These are phyloP conservation scores for Aphanomyces cochlioides DNA, from an alignment of 352 stramenopile species.

Conservation along the genomic window DNA sequence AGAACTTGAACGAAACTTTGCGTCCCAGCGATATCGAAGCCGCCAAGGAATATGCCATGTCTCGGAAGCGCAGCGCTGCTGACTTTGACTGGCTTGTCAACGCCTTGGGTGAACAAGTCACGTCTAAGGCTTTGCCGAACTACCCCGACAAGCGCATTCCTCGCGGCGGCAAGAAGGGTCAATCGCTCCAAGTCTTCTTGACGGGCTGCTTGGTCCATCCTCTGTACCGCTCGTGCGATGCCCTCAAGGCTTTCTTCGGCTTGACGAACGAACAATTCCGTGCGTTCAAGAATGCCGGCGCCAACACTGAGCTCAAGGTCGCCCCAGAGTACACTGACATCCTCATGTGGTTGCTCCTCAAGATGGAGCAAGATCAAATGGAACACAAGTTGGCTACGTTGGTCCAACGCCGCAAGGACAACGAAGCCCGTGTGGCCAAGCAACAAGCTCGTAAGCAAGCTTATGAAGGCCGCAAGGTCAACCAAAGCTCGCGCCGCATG, in stretches of 20 bases:
- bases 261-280: conserved; percentile 63
- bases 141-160: conserved; percentile 69
- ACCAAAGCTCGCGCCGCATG: conserved; percentile 70
- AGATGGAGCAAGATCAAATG: conserved; percentile 84
- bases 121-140: conserved; percentile 72
- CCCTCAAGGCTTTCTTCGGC: conserved; percentile 78
- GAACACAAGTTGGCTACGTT: conserved; percentile 72
- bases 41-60: conserved; percentile 79
- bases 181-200: conserved; percentile 61
- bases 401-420: conserved; percentile 57
- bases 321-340: conserved; percentile 76
- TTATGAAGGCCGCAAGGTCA: conserved; percentile 66
- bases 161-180: conserved; percentile 44
- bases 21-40: conserved; percentile 41
- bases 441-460: conserved; percentile 55
- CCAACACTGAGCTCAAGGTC: conserved; percentile 72
- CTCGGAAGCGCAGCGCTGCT: conserved; percentile 56
- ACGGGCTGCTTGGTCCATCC: conserved; percentile 73
- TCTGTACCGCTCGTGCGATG: conserved; percentile 71
- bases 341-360: conserved; percentile 68
- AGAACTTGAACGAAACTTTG: conserved; percentile 52
- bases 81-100: conserved; percentile 83
- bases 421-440: conserved; percentile 62
- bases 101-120: conserved; percentile 69
- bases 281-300: conserved; percentile 60